phyloP scores from a whole-genome alignment of 176 grass and related monocot species.

The Avena eriantha region DNA sequence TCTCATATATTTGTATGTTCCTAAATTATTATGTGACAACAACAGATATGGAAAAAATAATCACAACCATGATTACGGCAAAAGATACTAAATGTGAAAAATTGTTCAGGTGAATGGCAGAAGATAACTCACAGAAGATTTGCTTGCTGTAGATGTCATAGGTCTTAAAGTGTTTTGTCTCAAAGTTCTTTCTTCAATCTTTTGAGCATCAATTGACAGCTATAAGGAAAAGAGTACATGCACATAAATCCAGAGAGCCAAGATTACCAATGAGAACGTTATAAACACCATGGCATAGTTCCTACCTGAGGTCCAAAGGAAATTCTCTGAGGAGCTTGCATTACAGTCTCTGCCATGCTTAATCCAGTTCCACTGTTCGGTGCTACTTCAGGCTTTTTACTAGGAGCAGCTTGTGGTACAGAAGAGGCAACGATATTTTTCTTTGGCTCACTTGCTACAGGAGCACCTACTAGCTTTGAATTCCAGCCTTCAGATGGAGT shows the following conservation, averaged over 20 bases:
- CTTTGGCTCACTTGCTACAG: constrained; percentile 44
- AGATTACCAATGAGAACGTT: constrained; percentile 34
- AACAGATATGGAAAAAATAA: constrained; percentile 32
- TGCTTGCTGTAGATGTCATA: constrained; percentile 60
- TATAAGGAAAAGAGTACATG: constrained; percentile 37
- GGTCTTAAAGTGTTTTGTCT: constrained; percentile 73
- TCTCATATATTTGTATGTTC: not conserved
- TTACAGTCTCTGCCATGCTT: constrained; percentile 77
- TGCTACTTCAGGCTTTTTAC: constrained; percentile 40
- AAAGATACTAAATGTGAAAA: constrained; percentile 24
- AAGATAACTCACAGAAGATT: constrained; percentile 65
- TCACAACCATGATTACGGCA: constrained; percentile 9
- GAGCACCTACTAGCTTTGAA: constrained; percentile 62
- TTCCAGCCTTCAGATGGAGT: constrained; percentile 54
- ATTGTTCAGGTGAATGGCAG: constrained; percentile 2
- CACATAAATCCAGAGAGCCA: constrained; percentile 16
- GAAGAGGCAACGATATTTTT: constrained; percentile 45
- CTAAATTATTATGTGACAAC: not conserved
- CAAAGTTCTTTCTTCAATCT: constrained; percentile 70
- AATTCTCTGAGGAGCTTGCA: constrained; percentile 64
- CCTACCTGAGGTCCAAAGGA: constrained; percentile 60
- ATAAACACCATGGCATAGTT: constrained; percentile 24
- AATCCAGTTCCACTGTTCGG: constrained; percentile 53
- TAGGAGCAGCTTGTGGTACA: constrained; percentile 41
- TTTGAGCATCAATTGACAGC: constrained; percentile 64